Evolutionary conservation across 306 rosid species (phyloP).

Genomic region (Rosa rugosa): DNA sequence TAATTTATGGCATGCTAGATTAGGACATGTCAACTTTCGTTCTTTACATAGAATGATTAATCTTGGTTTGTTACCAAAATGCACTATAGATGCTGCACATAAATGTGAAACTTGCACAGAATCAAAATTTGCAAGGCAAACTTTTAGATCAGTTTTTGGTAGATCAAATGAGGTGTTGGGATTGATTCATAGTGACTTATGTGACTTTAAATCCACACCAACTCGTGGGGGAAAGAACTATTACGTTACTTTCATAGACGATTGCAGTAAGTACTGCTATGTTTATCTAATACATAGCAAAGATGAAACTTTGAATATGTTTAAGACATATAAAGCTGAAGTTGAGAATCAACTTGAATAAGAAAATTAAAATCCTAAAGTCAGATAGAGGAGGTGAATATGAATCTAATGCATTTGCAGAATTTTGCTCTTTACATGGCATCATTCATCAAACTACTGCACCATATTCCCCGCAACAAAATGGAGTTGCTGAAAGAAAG

Average conservation of each 20-base stretch:
- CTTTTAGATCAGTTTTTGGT: too few relatives aligned
- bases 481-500: not conserved
- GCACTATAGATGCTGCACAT: not conserved
- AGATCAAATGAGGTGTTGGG: too few relatives aligned
- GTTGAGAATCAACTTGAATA: not conserved
- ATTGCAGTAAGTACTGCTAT: not conserved
- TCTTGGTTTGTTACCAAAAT: not conserved
- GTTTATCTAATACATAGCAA: not conserved
- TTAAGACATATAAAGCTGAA: conserved; percentile 1
- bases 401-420: not conserved
- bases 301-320: conserved; percentile 2
- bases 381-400: not conserved
- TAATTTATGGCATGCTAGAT: not conserved
- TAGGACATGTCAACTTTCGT: not conserved
- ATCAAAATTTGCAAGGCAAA: too few relatives aligned
- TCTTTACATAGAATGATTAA: not conserved
- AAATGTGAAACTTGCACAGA: too few relatives aligned
- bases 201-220: not conserved
- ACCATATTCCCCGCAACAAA: not conserved
- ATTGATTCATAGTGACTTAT: too few relatives aligned
- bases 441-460: not conserved
- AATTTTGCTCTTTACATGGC: not conserved
- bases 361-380: not conserved
- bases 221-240: not conserved
- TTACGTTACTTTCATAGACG: not conserved